phyloP scores from a whole-genome alignment of 1,284 basidiomycete genomes.

The Cryptococcus hybrid region DNA sequence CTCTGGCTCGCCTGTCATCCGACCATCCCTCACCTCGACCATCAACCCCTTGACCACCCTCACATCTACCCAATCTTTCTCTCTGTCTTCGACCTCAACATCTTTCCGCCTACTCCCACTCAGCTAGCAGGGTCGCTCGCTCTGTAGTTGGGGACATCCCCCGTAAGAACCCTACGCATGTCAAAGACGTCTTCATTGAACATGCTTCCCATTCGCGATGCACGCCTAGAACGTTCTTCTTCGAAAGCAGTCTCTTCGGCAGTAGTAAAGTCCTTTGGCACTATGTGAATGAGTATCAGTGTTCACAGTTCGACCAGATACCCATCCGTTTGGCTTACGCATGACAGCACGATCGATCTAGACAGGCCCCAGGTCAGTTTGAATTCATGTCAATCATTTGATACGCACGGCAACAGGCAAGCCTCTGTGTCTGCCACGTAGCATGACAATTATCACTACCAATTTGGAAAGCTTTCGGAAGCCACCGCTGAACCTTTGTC shows the following conservation, averaged over 20 bases:
- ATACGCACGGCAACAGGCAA: constrained; percentile 81
- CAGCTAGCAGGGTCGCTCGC: too few species aligned
- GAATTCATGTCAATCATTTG: too few species aligned
- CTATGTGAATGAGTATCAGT: constrained; percentile 9
- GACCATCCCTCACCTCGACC: too few species aligned
- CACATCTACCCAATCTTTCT: too few species aligned
- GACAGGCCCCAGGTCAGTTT: too few species aligned
- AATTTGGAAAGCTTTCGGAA: constrained; percentile 81
- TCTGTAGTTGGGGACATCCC: too few species aligned
- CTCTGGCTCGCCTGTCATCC: too few species aligned
- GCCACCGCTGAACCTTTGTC: constrained; percentile 67
- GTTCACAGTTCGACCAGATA: background rate
- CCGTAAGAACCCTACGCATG: background rate
- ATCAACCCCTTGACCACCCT: too few species aligned
- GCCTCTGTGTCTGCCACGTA: constrained; percentile 88
- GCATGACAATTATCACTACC: constrained; percentile 80
- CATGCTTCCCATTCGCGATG: constrained; percentile 23
- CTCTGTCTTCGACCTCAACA: too few species aligned
- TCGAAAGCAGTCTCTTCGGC: constrained; percentile 40
- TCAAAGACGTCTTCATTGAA: constrained; percentile 7
- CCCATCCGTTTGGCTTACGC: constrained; percentile 18
- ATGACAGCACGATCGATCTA: constrained; percentile 51
- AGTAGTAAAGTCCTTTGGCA: constrained; percentile 44
- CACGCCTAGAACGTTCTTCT: constrained; percentile 35
- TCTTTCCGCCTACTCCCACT: too few species aligned